Conservation (phyloP, 139 green algal genomes). For the Tetraselmis striata region DNA sequence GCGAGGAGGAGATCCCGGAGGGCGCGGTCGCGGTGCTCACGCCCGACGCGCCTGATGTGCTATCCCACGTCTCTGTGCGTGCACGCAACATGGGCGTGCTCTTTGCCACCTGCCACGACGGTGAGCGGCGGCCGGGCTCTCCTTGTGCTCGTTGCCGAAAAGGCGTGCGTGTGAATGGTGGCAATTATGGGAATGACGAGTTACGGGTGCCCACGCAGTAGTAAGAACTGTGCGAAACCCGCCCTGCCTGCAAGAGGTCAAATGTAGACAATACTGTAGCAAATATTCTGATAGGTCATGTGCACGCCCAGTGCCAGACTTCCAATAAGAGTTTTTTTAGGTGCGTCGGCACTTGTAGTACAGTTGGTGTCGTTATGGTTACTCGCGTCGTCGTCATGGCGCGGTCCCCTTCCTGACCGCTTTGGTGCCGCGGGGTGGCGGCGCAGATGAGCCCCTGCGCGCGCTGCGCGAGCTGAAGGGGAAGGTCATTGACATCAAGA, state of each 20-base stretch:
- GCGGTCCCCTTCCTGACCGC: too few species aligned
- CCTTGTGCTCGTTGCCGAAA: background rate
- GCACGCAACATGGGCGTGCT: conserved; percentile 80
- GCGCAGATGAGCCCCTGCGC: background rate
- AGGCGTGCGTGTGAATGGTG: background rate
- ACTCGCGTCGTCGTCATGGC: background rate
- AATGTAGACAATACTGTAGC: too few species aligned
- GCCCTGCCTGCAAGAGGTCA: too few species aligned
- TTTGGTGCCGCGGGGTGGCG: background rate
- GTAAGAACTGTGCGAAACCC: too few species aligned
- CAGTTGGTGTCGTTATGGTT: background rate
- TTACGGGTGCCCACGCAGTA: too few species aligned
- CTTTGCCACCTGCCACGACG: conserved; percentile 61
- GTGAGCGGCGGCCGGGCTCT: conserved; percentile 10
- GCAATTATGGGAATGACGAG: too few species aligned
- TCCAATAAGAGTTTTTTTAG: too few species aligned
- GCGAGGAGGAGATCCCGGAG: conserved; percentile 92
- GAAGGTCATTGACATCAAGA: conserved; percentile 39
- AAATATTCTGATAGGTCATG: too few species aligned
- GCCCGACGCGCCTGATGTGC: conserved; percentile 78
- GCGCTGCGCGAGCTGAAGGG: background rate
- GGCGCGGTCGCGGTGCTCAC: conserved; percentile 83
- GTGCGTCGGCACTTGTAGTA: too few species aligned
- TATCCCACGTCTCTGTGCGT: conserved; percentile 85
- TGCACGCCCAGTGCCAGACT: too few species aligned